These are phyloP conservation scores for Lonicera japonica DNA, from an alignment of 129 eudicot genomes.

Conservation along the genomic window DNA sequence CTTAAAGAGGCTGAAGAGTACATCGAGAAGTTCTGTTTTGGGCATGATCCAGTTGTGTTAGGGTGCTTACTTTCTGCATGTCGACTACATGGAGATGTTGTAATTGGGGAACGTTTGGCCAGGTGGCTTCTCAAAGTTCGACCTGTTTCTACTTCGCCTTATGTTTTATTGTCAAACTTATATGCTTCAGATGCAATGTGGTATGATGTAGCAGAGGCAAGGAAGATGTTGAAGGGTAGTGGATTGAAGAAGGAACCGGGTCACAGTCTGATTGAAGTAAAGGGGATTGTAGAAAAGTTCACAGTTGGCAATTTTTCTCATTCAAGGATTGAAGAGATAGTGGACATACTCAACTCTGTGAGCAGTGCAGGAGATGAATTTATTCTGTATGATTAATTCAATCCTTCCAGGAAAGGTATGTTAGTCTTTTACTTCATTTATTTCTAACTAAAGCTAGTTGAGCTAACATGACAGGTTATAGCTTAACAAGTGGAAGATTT, in stretches of 20 bases:
- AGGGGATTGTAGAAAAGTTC: conserved; percentile 49
- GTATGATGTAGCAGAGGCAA: conserved; percentile 57
- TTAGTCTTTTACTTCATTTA: background rate
- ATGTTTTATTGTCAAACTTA: conserved; percentile 59
- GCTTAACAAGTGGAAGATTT: background rate
- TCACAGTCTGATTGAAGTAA: conserved; percentile 62
- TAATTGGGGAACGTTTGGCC: conserved; percentile 44
- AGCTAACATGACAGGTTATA: background rate
- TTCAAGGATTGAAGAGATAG: conserved; percentile 51
- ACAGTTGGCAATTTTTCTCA: conserved; percentile 50
- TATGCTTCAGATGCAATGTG: conserved; percentile 68
- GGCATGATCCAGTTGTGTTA: conserved; percentile 55
- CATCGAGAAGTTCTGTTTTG: conserved; percentile 39
- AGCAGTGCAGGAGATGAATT: conserved; percentile 24
- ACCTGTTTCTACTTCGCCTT: conserved; percentile 66
- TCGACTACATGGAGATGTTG: conserved; percentile 53
- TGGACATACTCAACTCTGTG: conserved; percentile 33
- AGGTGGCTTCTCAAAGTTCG: conserved; percentile 43
- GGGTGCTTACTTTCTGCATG: conserved; percentile 70
- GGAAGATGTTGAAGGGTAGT: conserved; percentile 60
- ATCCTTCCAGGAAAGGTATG: background rate
- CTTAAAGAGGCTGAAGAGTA: conserved; percentile 62
- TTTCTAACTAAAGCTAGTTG: background rate
- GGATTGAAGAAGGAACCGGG: conserved; percentile 62
- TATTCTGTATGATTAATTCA: conserved; percentile 14